A percentile compares a stretch with the other conserved stretches of the same genome.
These are phyloP conservation scores for Loxodes magnus DNA, from an alignment of 73 alveolate genomes.

Conservation along the genomic window DNA sequence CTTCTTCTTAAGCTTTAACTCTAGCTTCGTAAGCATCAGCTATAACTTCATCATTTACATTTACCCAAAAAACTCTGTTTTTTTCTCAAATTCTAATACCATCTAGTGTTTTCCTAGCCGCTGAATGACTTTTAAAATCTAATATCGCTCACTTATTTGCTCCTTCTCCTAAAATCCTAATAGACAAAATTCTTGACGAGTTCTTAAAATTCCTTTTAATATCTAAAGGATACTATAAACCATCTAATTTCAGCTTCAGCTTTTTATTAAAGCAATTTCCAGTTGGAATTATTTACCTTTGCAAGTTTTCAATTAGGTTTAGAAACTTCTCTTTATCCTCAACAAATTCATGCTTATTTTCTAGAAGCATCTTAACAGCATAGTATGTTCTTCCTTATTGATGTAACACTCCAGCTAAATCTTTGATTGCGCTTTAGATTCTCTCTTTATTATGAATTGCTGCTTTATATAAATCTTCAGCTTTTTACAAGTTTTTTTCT, in stretches of 20 bases:
- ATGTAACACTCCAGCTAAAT: slow-evolving; percentile 5
- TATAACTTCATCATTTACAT: not conserved
- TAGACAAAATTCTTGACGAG: not conserved
- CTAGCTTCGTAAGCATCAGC: slow-evolving; percentile 15
- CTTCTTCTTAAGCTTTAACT: too few species aligned
- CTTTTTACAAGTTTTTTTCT: not conserved
- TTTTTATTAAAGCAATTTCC: slow-evolving; percentile 2
- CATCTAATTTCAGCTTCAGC: not conserved
- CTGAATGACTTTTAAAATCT: slow-evolving; percentile 11
- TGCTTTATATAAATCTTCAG: not conserved
- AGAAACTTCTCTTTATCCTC: not conserved
- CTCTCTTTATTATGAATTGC: not conserved
- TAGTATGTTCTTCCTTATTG: not conserved
- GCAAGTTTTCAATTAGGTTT: not conserved
- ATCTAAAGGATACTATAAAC: not conserved
- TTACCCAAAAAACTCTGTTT: slow-evolving; percentile 2
- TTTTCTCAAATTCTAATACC: not conserved
- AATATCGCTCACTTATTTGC: not conserved
- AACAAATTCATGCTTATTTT: not conserved
- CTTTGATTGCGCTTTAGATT: slow-evolving; percentile 5
- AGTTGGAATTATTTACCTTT: slow-evolving; percentile 3
- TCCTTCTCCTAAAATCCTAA: not conserved
- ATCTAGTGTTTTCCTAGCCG: slow-evolving; percentile 16
- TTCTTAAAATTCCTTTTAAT: not conserved
- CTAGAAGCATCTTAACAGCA: not conserved